Conservation (phyloP, 2,329 filamentous ascomycete species). For the Amauroascus verrucosus region DNA sequence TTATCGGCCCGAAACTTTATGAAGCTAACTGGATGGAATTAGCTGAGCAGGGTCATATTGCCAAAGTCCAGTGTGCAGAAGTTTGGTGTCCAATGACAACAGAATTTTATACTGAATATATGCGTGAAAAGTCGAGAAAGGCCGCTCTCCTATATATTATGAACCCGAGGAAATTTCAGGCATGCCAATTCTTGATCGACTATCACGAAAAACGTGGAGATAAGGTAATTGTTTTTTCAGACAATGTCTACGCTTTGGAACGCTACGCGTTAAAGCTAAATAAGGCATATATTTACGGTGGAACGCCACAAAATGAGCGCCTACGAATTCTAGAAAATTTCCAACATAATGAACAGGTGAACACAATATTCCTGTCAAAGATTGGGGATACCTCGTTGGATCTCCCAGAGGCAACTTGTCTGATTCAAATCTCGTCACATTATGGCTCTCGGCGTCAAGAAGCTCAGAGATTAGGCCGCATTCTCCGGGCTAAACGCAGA, state of each 20-base stretch:
- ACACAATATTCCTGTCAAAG: constrained; percentile 91
- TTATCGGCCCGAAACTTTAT: constrained; percentile 94
- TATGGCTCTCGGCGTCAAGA: constrained; percentile 96
- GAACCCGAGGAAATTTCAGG: constrained; percentile 96
- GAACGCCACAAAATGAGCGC: constrained; percentile 75
- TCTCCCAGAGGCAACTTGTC: constrained; percentile 85
- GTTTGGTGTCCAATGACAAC: constrained; percentile 99
- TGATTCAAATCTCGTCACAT: constrained; percentile 95
- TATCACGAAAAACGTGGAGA: constrained; percentile 91
- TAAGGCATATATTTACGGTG: constrained; percentile 86
- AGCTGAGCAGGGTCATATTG: constrained; percentile 92
- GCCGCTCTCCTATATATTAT: constrained; percentile 75
- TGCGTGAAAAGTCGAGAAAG: constrained; percentile 59
- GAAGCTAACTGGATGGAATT: constrained; percentile 99
- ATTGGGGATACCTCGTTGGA: constrained; percentile 98
- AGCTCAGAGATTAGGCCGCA: constrained; percentile 83
- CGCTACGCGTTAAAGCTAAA: constrained; percentile 72
- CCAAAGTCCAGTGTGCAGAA: constrained; percentile 92
- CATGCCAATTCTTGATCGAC: constrained; percentile 95
- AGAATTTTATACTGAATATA: constrained; percentile 93
- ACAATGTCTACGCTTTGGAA: constrained; percentile 88
- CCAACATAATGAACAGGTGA: constrained; percentile 79
- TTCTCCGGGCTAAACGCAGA: constrained; percentile 84
- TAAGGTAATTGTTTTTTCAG: constrained; percentile 96
- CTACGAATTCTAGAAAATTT: constrained; percentile 86